A percentile compares a stretch with the other conserved stretches of the same genome.
These are phyloP conservation scores for Rhizopogon vulgaris DNA, from an alignment of 768 basidiomycete species.

Conservation along the genomic window DNA sequence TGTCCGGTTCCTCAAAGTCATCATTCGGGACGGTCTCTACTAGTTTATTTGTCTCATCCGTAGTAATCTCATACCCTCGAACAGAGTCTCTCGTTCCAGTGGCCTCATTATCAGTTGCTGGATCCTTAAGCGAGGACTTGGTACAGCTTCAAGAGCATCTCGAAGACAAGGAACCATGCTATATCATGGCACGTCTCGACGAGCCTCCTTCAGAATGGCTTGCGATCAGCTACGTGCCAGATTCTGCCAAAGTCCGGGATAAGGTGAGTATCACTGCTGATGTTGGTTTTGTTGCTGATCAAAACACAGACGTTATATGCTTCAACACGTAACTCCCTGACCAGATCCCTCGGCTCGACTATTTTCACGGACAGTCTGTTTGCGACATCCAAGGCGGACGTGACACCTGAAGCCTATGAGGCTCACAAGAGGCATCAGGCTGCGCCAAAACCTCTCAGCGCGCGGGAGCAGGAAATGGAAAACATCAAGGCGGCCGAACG, in stretches of 20 bases:
- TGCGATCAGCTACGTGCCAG: conserved; percentile 76
- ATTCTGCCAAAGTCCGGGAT: conserved; percentile 70
- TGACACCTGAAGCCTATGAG: conserved; percentile 64
- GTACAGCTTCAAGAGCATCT: conserved; percentile 49
- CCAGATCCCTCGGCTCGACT: conserved; percentile 69
- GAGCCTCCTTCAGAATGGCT: conserved; percentile 62
- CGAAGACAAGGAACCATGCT: conserved; percentile 61
- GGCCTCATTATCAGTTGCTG: conserved; percentile 38
- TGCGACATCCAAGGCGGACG: conserved; percentile 65
- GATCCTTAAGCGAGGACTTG: conserved; percentile 60
- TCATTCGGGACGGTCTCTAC: conserved; percentile 65
- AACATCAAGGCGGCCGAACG: conserved; percentile 74
- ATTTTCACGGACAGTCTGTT: conserved; percentile 71
- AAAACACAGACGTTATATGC: conserved; percentile 78
- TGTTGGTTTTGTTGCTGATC: neutral
- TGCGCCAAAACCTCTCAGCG: conserved; percentile 79
- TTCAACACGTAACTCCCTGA: conserved; percentile 62
- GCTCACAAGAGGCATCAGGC: conserved; percentile 64
- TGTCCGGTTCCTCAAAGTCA: conserved; percentile 71
- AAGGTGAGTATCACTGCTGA: conserved; percentile 45
- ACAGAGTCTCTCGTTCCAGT: conserved; percentile 68
- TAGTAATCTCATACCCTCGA: conserved; percentile 19
- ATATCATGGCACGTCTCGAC: conserved; percentile 65
- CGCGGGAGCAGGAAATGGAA: conserved; percentile 76
- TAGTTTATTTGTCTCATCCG: conserved; percentile 3